Evolutionary conservation across 805 yeast species (phyloP).

Genomic region (Lipomyces sp.): DNA sequence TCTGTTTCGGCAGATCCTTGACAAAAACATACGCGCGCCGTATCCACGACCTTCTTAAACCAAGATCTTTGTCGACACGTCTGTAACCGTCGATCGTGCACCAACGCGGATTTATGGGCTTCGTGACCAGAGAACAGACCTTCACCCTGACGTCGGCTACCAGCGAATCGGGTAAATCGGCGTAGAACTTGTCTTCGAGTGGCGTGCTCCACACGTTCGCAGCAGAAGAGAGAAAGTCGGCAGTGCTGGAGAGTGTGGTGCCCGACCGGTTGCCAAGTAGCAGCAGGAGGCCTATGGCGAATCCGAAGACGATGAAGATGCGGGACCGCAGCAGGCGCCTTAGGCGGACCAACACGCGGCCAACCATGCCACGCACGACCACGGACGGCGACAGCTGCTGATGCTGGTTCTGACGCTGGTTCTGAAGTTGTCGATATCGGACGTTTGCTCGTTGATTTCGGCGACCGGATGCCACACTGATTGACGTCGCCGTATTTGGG

Average conservation of each 20-base stretch:
- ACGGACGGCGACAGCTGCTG: slow-evolving; percentile 3
- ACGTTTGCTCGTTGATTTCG: neutral
- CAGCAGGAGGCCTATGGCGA: slow-evolving; percentile 8
- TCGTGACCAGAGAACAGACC: slow-evolving; percentile 21
- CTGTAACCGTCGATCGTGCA: slow-evolving; percentile 49
- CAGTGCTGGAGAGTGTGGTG: neutral
- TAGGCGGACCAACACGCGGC: slow-evolving; percentile 10
- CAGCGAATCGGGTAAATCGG: slow-evolving; percentile 16
- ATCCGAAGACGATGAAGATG: slow-evolving; percentile 7
- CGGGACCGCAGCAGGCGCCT: slow-evolving; percentile 22
- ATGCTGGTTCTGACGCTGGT: neutral
- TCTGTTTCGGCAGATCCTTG: slow-evolving; percentile 39
- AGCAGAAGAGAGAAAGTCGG: slow-evolving; percentile 3
- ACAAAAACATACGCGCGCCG: slow-evolving; percentile 49
- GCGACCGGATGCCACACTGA: neutral
- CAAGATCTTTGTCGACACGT: slow-evolving; percentile 54
- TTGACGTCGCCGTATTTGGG: neutral
- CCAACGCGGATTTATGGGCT: slow-evolving; percentile 18
- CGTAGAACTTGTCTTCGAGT: neutral
- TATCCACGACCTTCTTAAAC: slow-evolving; percentile 53
- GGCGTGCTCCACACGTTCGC: neutral
- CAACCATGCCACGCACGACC: slow-evolving; percentile 17
- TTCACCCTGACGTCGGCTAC: slow-evolving; percentile 16
- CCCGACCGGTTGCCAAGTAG: neutral
- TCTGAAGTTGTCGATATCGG: neutral